These are phyloP conservation scores for Rhodotorula sphaerocarpa DNA, from an alignment of 768 basidiomycete species.

Conservation along the genomic window DNA sequence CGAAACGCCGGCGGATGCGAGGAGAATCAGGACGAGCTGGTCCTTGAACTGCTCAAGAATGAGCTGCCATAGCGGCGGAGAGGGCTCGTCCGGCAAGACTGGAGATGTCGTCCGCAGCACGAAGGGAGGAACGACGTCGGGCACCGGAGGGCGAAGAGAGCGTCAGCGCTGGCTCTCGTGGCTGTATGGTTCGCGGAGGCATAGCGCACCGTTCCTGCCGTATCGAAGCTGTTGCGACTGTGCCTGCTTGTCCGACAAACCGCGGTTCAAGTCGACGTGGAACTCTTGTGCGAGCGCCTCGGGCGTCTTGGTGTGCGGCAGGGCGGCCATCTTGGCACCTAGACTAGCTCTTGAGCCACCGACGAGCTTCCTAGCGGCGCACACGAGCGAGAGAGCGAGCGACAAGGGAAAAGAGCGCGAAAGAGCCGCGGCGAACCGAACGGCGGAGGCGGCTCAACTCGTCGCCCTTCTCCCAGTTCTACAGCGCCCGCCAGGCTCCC, in stretches of 20 bases:
- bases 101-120: too few species aligned
- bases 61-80: slow-evolving; percentile 85
- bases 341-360: background rate
- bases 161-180: too few species aligned
- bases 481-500: too few species aligned
- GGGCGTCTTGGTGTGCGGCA: background rate
- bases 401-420: too few species aligned
- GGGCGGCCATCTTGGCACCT: background rate
- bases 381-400: too few species aligned
- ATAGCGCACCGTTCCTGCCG: slow-evolving; percentile 83
- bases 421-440: too few species aligned
- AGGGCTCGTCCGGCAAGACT: slow-evolving; percentile 88
- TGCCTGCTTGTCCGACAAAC: slow-evolving; percentile 61
- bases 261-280: slow-evolving; percentile 55
- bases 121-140: too few species aligned
- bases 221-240: slow-evolving; percentile 67
- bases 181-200: too few species aligned
- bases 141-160: too few species aligned
- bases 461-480: too few species aligned
- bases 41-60: slow-evolving; percentile 99
- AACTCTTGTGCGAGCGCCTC: slow-evolving; percentile 48
- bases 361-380: too few species aligned
- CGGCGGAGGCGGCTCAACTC: too few species aligned
- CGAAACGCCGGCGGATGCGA: slow-evolving; percentile 85
- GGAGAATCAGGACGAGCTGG: slow-evolving; percentile 91